These are phyloP conservation scores for Moelleriella libera DNA, from an alignment of 2,329 filamentous ascomycete genomes.

Conservation along the genomic window DNA sequence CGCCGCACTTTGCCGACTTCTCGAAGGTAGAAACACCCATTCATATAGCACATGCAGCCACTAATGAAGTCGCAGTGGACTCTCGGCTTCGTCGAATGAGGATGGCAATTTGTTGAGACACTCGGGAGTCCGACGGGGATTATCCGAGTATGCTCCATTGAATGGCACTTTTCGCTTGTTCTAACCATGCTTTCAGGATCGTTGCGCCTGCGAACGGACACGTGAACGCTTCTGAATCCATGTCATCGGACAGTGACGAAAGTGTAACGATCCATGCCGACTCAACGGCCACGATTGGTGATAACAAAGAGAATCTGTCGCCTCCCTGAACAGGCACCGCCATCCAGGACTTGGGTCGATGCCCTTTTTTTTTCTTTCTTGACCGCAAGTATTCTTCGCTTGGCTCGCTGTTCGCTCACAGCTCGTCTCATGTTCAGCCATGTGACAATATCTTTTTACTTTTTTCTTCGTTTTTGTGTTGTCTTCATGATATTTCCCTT, in stretches of 20 bases:
- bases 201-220: slow-evolving; percentile 24
- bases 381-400: slow-evolving; percentile 5
- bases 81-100: slow-evolving; percentile 15
- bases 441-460: slow-evolving; percentile 5
- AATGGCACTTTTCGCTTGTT: slow-evolving; percentile 12
- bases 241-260: slow-evolving; percentile 36
- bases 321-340: slow-evolving; percentile 28
- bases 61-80: slow-evolving; percentile 8
- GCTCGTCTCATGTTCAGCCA: slow-evolving; percentile 6
- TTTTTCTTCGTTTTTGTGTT: not conserved
- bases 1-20: slow-evolving; percentile 15
- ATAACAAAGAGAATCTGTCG: slow-evolving; percentile 32
- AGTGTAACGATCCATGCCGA: slow-evolving; percentile 40
- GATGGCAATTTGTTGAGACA: slow-evolving; percentile 13
- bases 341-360: not conserved
- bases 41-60: not conserved
- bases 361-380: slow-evolving; percentile 1
- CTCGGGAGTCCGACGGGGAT: slow-evolving; percentile 17
- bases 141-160: slow-evolving; percentile 20
- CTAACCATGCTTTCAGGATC: slow-evolving; percentile 21
- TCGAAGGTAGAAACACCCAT: slow-evolving; percentile 13
- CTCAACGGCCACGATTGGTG: slow-evolving; percentile 21
- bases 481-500: slow-evolving; percentile 5
- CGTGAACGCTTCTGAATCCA: slow-evolving; percentile 22
- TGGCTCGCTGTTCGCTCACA: slow-evolving; percentile 4